These are phyloP conservation scores for Polysphondylium violaceum DNA, from an alignment of 78 protist species.

Conservation along the genomic window DNA sequence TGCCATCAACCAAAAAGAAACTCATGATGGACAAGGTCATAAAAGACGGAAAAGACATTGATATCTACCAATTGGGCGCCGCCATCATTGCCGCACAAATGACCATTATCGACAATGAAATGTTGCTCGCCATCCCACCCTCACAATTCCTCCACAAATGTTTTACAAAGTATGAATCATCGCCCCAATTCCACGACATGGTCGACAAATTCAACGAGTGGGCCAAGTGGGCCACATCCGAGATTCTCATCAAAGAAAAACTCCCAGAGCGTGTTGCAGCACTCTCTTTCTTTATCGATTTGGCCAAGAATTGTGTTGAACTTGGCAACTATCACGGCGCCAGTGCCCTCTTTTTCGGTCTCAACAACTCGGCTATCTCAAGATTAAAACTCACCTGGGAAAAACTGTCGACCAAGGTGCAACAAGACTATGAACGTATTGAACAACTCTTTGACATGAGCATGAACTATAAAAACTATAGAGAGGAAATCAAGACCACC, in stretches of 20 bases:
- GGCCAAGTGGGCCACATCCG: constrained; percentile 54
- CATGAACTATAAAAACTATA: constrained; percentile 68
- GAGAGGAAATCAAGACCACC: constrained; percentile 41
- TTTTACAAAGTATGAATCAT: constrained; percentile 24
- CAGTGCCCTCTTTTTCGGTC: constrained; percentile 47
- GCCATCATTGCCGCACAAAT: constrained; percentile 39
- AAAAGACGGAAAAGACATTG: constrained; percentile 7
- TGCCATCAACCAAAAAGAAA: background rate
- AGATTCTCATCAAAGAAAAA: constrained; percentile 46
- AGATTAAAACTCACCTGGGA: constrained; percentile 64
- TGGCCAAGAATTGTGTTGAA: constrained; percentile 63
- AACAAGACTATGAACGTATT: constrained; percentile 27
- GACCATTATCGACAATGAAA: constrained; percentile 51
- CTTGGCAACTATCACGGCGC: constrained; percentile 57
- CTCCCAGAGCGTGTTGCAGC: constrained; percentile 24
- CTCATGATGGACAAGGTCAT: background rate
- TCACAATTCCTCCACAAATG: constrained; percentile 65
- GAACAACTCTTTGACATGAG: constrained; percentile 26
- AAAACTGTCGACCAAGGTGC: constrained; percentile 27
- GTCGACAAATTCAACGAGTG: constrained; percentile 61
- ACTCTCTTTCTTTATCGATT: constrained; percentile 54
- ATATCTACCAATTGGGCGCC: constrained; percentile 46
- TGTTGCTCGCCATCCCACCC: constrained; percentile 61
- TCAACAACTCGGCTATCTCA: constrained; percentile 28
- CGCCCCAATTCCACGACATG: constrained; percentile 70